Conservation (phyloP, 2,329 filamentous ascomycete genomes). For the Pseudogymnoascus sp. region DNA sequence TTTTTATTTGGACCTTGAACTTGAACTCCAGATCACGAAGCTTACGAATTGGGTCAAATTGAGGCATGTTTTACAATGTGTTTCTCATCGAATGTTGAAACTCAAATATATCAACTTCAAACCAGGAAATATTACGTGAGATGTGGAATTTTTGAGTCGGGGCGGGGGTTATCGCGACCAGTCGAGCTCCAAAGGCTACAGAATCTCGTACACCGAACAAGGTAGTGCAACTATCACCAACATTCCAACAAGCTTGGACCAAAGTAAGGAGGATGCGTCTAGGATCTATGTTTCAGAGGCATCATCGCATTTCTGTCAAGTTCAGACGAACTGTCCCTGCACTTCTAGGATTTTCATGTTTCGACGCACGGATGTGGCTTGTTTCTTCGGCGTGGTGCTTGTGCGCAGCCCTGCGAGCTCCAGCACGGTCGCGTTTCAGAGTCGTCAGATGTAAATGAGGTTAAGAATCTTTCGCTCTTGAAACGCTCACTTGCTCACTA, state of each 20-base stretch:
- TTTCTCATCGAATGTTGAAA: constrained; percentile 1
- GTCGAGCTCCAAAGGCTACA: neutral
- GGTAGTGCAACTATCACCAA: neutral
- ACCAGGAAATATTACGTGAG: neutral
- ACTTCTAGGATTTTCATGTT: neutral
- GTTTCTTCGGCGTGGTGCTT: neutral
- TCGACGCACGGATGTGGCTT: neutral
- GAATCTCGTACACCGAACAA: neutral
- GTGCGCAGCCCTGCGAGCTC: neutral
- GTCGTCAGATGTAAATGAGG: neutral
- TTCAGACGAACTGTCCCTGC: neutral
- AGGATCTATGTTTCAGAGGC: neutral
- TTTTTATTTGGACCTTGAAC: no score
- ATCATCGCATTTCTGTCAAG: neutral
- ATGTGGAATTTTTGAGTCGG: neutral
- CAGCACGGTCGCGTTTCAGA: constrained; percentile 6
- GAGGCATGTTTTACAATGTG: neutral
- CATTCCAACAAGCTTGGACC: neutral
- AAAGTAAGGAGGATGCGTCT: neutral
- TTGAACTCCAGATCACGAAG: neutral
- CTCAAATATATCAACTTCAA: neutral
- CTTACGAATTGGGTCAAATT: neutral
- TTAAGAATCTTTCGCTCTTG: neutral
- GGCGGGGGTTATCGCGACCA: neutral
- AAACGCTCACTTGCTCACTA: neutral